Evolutionary conservation across 1,284 basidiomycete genomes (phyloP), one percentile per base, ranked within the genome.

Genomic region (Malassezia caprae): DNA sequence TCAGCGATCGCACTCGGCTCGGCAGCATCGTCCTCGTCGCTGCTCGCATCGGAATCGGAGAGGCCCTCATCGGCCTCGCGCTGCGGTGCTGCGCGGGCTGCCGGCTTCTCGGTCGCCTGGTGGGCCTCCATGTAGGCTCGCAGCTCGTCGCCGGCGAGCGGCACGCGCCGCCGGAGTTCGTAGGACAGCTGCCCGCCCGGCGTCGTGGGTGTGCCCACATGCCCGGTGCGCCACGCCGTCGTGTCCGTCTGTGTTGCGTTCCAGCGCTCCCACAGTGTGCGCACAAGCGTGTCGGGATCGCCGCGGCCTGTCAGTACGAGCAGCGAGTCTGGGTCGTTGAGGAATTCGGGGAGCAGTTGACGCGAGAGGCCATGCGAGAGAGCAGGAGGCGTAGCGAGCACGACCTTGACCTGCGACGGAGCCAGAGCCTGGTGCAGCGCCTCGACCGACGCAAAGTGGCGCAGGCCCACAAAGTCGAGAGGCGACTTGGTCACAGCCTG

Each of bases 341-440:
- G 88, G 76, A 96, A 89, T 41, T 88, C 82, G 10, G 84, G 80
- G 71, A 98, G 93, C 2, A 98, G 75, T 30, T 81, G 79, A 21
- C 93, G 81, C 0, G 91, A 93, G 8, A 88, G 86, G 1, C 94
- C 93, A 69, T 96, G 87, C 0, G 90, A 93, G 59, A 98, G 80
- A 0, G 88, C 88, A 0, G 87, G 84, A 0, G 94, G 93, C 19
- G 93, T 86, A 0, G 93, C 89, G 5, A 98, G 80, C 50, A 98
- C 89, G 32, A 96, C 81, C 72, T 96, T 96, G 0, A 93, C 85
- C 44, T 64, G 62, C 6, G 64, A 53, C 0, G 84, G 83, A 0
- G 90, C 87, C 66, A 91, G 86, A 3, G 83, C 84, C 58, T 87
- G 82, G 41, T 88, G 78, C 45, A 98, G 79, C 6, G 87, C 83